Evolutionary conservation across 1,284 basidiomycete species (phyloP).

Genomic region (Ustilago loliicola): DNA sequence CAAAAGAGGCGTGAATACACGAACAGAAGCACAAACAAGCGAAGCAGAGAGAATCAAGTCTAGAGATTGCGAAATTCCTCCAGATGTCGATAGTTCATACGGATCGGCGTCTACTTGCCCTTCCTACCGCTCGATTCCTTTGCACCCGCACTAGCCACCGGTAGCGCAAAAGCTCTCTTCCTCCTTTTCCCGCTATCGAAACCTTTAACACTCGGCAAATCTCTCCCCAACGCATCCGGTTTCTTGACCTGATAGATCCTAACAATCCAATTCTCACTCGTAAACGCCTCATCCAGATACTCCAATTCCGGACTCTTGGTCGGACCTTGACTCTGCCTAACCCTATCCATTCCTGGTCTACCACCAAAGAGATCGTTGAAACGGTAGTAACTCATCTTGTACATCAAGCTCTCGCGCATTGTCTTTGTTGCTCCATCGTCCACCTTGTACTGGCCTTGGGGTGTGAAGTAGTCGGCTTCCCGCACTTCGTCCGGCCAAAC

Average conservation of each 20-base stretch:
- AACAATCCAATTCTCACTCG: slow-evolving; percentile 69
- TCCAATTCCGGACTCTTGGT: slow-evolving; percentile 59
- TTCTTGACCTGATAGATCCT: slow-evolving; percentile 97
- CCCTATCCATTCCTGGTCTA: slow-evolving; percentile 66
- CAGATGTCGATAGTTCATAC: not conserved
- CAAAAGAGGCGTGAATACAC: not conserved
- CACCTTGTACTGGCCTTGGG: slow-evolving; percentile 92
- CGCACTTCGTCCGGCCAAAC: slow-evolving; percentile 99
- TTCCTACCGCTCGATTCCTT: not conserved
- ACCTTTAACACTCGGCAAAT: slow-evolving; percentile 78
- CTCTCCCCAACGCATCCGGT: slow-evolving; percentile 89
- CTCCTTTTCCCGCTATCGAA: slow-evolving; percentile 88
- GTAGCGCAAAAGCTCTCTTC: slow-evolving; percentile 69
- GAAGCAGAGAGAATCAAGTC: not conserved
- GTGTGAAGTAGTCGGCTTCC: slow-evolving; percentile 93
- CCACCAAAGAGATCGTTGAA: slow-evolving; percentile 72
- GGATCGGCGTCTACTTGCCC: slow-evolving; percentile 8
- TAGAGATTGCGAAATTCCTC: slow-evolving; percentile 1
- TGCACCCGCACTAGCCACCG: not conserved
- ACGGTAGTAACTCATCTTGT: slow-evolving; percentile 70
- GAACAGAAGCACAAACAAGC: not conserved
- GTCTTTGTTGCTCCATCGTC: slow-evolving; percentile 86
- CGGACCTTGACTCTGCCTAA: slow-evolving; percentile 54
- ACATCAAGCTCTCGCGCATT: slow-evolving; percentile 97
- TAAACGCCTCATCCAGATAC: slow-evolving; percentile 69